Base-by-base conservation (phyloP, 2,329 filamentous ascomycete species). In the Dryadomyces quercus-mongolicae region DNA sequence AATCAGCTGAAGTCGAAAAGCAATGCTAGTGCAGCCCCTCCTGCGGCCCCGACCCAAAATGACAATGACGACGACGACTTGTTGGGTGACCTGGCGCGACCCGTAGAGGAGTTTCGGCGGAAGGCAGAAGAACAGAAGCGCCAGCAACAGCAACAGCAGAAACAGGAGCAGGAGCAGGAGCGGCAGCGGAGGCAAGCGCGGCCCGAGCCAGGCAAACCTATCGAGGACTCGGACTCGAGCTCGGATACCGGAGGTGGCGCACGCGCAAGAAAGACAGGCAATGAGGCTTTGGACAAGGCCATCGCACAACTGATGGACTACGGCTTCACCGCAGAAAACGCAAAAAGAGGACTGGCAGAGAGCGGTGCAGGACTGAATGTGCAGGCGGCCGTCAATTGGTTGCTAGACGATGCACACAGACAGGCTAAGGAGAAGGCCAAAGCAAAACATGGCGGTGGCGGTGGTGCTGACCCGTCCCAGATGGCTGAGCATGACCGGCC, bases 251-350 rank as follows among this genome's bases (percentile, higher is more conserved):
- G 18, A 62, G 52, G 43, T 56, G 54, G 22, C 58, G 54, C 5
- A 55, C 53, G 52, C 46, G 56, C 25, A 2, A 9, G 59, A 38
- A 60, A 56, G 67, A 73, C 56, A 59, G 70, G 63, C 31, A 57
- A 80, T 40, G 84, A 89, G 61, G 81, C 80, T 1, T 83, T 85
- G 55, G 89, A 95, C 63, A 81, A 80, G 60, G 88, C 90, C 10
- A 80, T 97, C 25, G 88, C 88, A 10, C 89, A 97, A 66, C 72
- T 98, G 25, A 82, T 96, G 3, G 92, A 96, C 60, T 97, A 97
- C 81, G 93, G 93, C 0, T 98, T 98, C 62, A 82, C 88, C 0
- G 78, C 83, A 0, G 88, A 95, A 56, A 89, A 90, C 63, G 86
- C 93, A n/a, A 78, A 80, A 53, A 76, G 85, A 58, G 93, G 90